Conservation (phyloP, 2,329 filamentous ascomycete genomes). For the Cytospora leucostoma region DNA sequence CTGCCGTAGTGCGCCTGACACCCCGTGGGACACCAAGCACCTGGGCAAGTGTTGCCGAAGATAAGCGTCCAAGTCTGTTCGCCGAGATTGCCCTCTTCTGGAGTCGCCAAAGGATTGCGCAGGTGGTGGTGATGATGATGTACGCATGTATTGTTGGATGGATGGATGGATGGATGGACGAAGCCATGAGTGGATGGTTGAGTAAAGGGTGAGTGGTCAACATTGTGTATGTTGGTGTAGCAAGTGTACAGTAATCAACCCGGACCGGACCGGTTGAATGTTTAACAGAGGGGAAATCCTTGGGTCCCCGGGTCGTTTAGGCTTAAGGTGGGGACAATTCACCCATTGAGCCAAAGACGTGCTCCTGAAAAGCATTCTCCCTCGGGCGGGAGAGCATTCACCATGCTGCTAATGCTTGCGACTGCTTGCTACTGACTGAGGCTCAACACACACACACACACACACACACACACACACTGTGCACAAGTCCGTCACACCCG, state of each 20-base stretch:
- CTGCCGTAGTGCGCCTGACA: background rate
- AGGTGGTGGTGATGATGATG: too few species aligned
- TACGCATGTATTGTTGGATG: too few species aligned
- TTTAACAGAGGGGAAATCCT: slow-evolving; percentile 3
- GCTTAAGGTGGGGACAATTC: background rate
- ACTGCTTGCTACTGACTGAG: too few species aligned
- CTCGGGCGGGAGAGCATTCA: slow-evolving; percentile 1
- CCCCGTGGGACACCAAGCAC: background rate
- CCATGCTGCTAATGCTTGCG: background rate
- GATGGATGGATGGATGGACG: too few species aligned
- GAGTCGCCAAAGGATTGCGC: too few species aligned
- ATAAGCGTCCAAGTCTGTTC: slow-evolving; percentile 11
- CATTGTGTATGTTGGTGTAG: background rate
- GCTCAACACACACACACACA: too few species aligned
- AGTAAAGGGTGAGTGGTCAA: background rate
- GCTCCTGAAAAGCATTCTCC: background rate
- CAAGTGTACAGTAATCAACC: background rate
- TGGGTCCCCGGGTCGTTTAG: background rate
- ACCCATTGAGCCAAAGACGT: background rate
- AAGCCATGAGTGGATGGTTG: background rate
- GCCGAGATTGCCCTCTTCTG: slow-evolving; percentile 3
- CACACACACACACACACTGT: too few species aligned
- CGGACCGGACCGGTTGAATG: slow-evolving; percentile 11
- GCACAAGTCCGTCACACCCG: background rate
- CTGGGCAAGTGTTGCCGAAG: slow-evolving; percentile 7